Evolutionary conservation across 805 yeast species (phyloP).

Genomic region (Saccharomycopsis oosterbeekiorum): DNA sequence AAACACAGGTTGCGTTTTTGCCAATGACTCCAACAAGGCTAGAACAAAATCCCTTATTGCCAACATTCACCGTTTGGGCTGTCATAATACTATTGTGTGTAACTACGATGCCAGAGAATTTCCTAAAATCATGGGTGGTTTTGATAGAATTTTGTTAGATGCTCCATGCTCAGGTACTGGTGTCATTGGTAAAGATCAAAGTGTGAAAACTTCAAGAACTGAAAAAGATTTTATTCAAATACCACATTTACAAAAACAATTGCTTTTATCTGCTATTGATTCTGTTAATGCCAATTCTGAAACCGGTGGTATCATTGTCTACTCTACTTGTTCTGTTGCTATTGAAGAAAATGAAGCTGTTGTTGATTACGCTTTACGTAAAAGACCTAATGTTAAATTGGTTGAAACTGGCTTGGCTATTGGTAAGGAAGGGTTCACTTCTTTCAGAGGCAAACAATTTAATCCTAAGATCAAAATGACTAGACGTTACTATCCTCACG

Average conservation of each 20-base stretch:
- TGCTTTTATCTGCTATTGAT: conserved; percentile 89
- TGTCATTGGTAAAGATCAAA: conserved; percentile 94
- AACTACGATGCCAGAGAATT: conserved; percentile 97
- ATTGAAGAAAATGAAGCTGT: conserved; percentile 98
- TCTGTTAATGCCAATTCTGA: conserved; percentile 89
- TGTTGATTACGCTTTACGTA: conserved; percentile 93
- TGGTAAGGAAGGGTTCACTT: conserved; percentile 93
- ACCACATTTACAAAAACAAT: conserved; percentile 93
- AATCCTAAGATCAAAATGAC: conserved; percentile 68
- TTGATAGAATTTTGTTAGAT: conserved; percentile 87
- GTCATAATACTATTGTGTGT: conserved; percentile 93
- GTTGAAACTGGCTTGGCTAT: conserved; percentile 88
- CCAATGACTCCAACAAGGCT: conserved; percentile 93
- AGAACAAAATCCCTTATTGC: conserved; percentile 96
- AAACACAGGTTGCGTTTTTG: conserved; percentile 94
- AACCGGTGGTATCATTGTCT: conserved; percentile 89
- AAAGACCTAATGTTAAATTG: conserved; percentile 90
- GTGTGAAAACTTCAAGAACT: conserved; percentile 86
- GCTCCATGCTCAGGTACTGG: conserved; percentile 99
- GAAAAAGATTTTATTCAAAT: conserved; percentile 94
- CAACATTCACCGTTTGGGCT: conserved; percentile 93
- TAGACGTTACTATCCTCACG: conserved; percentile 95
- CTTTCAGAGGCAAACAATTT: conserved; percentile 88
- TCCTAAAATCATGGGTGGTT: conserved; percentile 97
- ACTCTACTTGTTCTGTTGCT: conserved; percentile 96